Evolutionary conservation across 2,329 filamentous ascomycete species (phyloP).

Genomic region (Drechslerella dactyloides): DNA sequence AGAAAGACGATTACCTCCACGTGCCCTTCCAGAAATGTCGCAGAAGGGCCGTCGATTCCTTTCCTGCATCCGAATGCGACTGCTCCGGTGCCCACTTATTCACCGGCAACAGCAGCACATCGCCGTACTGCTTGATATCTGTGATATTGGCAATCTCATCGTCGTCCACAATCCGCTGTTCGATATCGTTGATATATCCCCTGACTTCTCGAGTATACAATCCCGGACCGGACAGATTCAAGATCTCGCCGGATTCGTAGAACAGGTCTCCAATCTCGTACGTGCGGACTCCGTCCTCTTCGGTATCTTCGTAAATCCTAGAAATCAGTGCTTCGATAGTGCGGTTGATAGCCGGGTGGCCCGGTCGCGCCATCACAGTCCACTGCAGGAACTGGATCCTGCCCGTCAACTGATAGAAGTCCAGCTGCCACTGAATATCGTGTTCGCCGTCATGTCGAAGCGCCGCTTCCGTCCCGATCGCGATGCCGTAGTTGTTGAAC

Average conservation of each 20-base stretch:
- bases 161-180: slow-evolving; percentile 10
- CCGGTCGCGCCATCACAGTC: slow-evolving; percentile 24
- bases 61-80: background rate
- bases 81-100: slow-evolving; percentile 22
- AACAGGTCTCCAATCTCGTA: slow-evolving; percentile 24
- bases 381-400: slow-evolving; percentile 30
- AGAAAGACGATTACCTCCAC: slow-evolving; percentile 19
- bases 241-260: slow-evolving; percentile 22
- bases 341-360: slow-evolving; percentile 12
- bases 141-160: slow-evolving; percentile 14
- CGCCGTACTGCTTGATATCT: slow-evolving; percentile 15
- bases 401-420: slow-evolving; percentile 12
- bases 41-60: slow-evolving; percentile 1
- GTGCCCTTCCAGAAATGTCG: slow-evolving; percentile 31
- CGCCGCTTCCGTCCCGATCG: slow-evolving; percentile 13
- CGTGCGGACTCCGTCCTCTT: slow-evolving; percentile 1
- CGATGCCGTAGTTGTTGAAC: slow-evolving; percentile 18
- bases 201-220: slow-evolving; percentile 23
- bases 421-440: slow-evolving; percentile 6
- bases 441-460: background rate
- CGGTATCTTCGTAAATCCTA: slow-evolving; percentile 10
- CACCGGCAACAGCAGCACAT: slow-evolving; percentile 17
- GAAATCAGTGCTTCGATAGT: slow-evolving; percentile 25
- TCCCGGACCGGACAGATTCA: slow-evolving; percentile 22
- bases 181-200: slow-evolving; percentile 25